Conservation (phyloP, 208 protist species). For the Leishmania lainsoni region DNA sequence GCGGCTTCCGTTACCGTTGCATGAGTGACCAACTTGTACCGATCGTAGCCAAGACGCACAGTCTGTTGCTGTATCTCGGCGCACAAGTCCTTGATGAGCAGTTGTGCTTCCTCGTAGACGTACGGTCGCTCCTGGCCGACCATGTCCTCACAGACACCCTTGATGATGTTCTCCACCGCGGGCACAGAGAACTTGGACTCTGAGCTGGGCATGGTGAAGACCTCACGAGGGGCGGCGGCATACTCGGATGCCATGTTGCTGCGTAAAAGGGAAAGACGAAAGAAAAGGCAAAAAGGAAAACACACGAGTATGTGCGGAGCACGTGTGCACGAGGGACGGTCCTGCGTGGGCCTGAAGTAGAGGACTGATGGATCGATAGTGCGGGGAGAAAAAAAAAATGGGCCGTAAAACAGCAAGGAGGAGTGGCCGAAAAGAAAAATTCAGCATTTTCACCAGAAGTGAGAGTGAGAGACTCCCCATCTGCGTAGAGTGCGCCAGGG, state of each 20-base stretch:
- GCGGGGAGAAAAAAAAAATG: not conserved
- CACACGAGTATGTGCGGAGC: conserved; percentile 1
- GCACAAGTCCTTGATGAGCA: conserved; percentile 87
- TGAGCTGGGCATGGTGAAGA: conserved; percentile 69
- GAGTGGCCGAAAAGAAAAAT: not conserved
- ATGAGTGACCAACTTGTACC: conserved; percentile 93
- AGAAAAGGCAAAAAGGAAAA: conserved; percentile 10
- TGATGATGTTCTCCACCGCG: conserved; percentile 75
- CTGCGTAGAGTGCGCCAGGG: not conserved
- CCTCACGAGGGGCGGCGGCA: conserved; percentile 39
- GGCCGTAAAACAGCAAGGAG: not conserved
- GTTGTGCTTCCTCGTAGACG: conserved; percentile 72
- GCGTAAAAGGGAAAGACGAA: conserved; percentile 6
- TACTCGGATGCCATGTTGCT: conserved; percentile 46
- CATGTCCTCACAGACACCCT: conserved; percentile 77
- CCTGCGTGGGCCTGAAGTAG: not conserved
- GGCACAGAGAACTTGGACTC: conserved; percentile 80
- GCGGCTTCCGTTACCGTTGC: conserved; percentile 77
- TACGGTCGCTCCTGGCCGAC: conserved; percentile 65
- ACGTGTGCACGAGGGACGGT: not conserved
- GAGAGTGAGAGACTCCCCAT: not conserved
- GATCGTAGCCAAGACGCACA: conserved; percentile 86
- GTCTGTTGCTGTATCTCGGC: conserved; percentile 88
- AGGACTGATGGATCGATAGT: not conserved
- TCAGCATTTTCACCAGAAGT: not conserved